Base-by-base conservation (phyloP, 805 yeast genomes). In the Yamadazyma olivae region DNA sequence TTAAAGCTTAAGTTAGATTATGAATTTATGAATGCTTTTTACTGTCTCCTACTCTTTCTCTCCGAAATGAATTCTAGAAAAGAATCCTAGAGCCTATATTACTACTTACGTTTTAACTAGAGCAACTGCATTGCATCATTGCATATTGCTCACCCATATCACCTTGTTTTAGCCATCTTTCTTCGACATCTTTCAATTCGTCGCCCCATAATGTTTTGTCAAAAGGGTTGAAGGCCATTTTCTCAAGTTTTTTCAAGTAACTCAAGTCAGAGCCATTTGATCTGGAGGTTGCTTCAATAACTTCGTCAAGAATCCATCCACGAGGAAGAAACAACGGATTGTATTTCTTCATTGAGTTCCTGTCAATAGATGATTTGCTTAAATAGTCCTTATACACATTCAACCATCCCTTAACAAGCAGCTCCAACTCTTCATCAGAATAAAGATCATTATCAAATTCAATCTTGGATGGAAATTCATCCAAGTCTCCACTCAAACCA, bases 321-420 rank as follows among this genome's bases (percentile, higher is more conserved):
- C 91, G 71, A 15, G 96, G 93, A 5, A 84, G 72, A 51, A 91
- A 91, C 23, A 76, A 53, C 3, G 98, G 99, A 51, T 91, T 93
- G 32, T 61, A 64, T 3, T 46, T 40, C 20, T 27, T 70, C 72
- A 2, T 61, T 52, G 0, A 64, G 39, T 19, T 53, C 52, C 6
- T 25, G 12, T 25, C 28, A 8, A 8, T 8, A n/a, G 6, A 6
- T 7, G 67, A 58, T 30, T 72, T 71, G 0, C 39, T 43, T 7
- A 79, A 52, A 30, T 82, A 64, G 3, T 54, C 54, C 19, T 56
- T 59, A 56, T 76, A 87, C 2, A 48, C 44, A 0, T 56, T 53
- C 6, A 86, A 57, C 85, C 91, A 90, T 2, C 57, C 47, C 13
- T 51, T 49, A 4, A 79, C 41, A 27, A 63, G 60, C 13, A 60